These are phyloP conservation scores for Talaromyces wortmannii DNA, from an alignment of 495 filamentous ascomycete species.

Conservation along the genomic window DNA sequence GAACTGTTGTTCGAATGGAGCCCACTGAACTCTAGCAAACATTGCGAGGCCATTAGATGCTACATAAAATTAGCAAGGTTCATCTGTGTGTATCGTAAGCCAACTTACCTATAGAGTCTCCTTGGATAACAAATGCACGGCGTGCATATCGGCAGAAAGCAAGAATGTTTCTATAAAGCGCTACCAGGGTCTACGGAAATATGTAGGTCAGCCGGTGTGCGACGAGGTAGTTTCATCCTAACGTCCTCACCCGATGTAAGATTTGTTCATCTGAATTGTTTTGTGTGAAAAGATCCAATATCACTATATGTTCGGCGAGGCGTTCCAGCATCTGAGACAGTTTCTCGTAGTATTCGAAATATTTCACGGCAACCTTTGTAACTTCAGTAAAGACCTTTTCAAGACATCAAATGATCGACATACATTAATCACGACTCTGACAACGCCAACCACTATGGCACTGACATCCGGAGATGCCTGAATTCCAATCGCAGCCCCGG, in stretches of 20 bases:
- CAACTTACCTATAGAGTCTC: neutral
- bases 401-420: neutral
- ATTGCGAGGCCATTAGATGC: neutral
- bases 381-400: neutral
- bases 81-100: neutral
- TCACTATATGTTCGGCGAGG: slow-evolving; percentile 1
- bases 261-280: neutral
- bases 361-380: slow-evolving; percentile 1
- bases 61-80: neutral
- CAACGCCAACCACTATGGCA: slow-evolving; percentile 1
- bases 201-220: neutral
- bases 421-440: slow-evolving; percentile 4
- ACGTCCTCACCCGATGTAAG: neutral
- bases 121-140: neutral
- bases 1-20: slow-evolving; percentile 6
- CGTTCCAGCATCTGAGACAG: slow-evolving; percentile 1
- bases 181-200: neutral
- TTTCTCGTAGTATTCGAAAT: slow-evolving; percentile 3
- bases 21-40: slow-evolving; percentile 3
- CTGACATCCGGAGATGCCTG: slow-evolving; percentile 4
- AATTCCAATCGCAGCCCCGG: slow-evolving; percentile 3
- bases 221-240: neutral
- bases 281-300: neutral
- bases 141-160: slow-evolving; percentile 4
- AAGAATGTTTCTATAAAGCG: slow-evolving; percentile 4